These are phyloP conservation scores for Cryptococcus deneoformans DNA, from an alignment of 1,284 basidiomycete genomes.

Conservation along the genomic window DNA sequence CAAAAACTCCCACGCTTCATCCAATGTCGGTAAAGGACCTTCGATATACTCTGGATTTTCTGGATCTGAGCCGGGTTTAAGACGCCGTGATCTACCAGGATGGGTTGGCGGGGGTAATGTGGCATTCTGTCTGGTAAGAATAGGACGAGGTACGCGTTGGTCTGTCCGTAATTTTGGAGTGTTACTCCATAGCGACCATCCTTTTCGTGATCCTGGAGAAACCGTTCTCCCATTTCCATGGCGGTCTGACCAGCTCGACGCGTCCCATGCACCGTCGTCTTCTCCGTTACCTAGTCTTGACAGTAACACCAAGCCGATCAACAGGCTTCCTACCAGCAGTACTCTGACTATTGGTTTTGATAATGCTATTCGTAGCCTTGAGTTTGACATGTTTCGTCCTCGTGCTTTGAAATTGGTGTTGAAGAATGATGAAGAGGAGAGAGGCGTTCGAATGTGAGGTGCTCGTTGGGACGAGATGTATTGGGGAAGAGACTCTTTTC, in stretches of 20 bases:
- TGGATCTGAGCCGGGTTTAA: conserved; percentile 16
- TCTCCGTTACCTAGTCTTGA: conserved; percentile 4
- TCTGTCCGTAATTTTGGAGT: not conserved
- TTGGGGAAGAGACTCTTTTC: too few relatives aligned
- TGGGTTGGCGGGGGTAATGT: conserved; percentile 1
- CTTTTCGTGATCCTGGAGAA: not conserved
- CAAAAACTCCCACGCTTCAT: conserved; percentile 35
- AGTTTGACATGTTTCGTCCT: not conserved
- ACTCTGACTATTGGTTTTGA: conserved; percentile 15
- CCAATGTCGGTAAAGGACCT: conserved; percentile 29
- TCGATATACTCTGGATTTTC: conserved; percentile 23
- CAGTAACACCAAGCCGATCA: conserved; percentile 9
- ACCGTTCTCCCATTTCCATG: not conserved
- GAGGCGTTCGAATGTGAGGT: too few relatives aligned
- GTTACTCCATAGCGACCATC: not conserved
- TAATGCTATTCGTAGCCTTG: not conserved
- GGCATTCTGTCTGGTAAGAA: conserved; percentile 1
- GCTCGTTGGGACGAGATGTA: too few relatives aligned
- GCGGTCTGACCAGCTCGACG: conserved; percentile 25
- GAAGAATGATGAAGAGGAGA: not conserved
- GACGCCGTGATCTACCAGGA: conserved; percentile 18
- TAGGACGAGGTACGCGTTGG: not conserved
- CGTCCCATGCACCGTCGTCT: conserved; percentile 33
- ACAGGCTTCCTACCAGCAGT: conserved; percentile 1
- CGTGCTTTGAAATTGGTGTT: conserved; percentile 9